These are phyloP conservation scores for Ascochyta rabiei DNA, from an alignment of 2,329 filamentous ascomycete genomes.

Conservation along the genomic window DNA sequence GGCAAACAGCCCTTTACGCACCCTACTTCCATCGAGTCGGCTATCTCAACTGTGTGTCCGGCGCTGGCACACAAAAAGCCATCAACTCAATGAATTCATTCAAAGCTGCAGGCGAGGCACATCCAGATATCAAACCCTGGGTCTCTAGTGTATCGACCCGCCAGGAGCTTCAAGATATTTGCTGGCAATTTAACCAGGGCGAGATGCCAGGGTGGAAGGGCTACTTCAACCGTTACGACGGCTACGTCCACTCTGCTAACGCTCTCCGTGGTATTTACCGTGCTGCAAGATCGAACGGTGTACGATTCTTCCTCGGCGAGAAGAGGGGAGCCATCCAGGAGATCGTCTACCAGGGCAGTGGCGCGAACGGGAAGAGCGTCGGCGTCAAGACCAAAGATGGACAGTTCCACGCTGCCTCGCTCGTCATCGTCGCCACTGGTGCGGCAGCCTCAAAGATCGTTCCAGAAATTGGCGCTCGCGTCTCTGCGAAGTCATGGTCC, in stretches of 20 bases:
- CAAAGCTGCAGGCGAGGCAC: slow-evolving; percentile 49
- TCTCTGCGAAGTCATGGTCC: slow-evolving; percentile 64
- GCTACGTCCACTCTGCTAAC: slow-evolving; percentile 63
- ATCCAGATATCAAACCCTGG: slow-evolving; percentile 50
- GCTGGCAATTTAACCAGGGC: slow-evolving; percentile 55
- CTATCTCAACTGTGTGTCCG: slow-evolving; percentile 59
- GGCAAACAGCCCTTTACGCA: slow-evolving; percentile 60
- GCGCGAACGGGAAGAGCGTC: slow-evolving; percentile 32
- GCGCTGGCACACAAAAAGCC: slow-evolving; percentile 56
- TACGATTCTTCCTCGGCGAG: slow-evolving; percentile 54
- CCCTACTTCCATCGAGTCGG: slow-evolving; percentile 61
- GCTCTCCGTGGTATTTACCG: slow-evolving; percentile 57
- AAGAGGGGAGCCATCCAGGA: slow-evolving; percentile 47
- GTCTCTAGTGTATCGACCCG: slow-evolving; percentile 46
- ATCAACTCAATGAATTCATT: slow-evolving; percentile 54
- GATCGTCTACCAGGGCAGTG: slow-evolving; percentile 48
- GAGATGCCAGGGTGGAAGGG: slow-evolving; percentile 61
- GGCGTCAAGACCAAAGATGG: slow-evolving; percentile 50
- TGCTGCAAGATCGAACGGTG: slow-evolving; percentile 50
- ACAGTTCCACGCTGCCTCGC: slow-evolving; percentile 43
- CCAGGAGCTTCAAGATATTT: slow-evolving; percentile 47
- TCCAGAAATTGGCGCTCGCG: slow-evolving; percentile 57
- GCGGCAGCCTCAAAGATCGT: slow-evolving; percentile 57
- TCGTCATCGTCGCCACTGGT: slow-evolving; percentile 60
- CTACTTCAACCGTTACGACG: slow-evolving; percentile 63